Percentiles rank a stretch among this genome's conserved stretches.
phyloP scores from a whole-genome alignment of 768 basidiomycete genomes.

The Cyclocybe cylindracea region DNA sequence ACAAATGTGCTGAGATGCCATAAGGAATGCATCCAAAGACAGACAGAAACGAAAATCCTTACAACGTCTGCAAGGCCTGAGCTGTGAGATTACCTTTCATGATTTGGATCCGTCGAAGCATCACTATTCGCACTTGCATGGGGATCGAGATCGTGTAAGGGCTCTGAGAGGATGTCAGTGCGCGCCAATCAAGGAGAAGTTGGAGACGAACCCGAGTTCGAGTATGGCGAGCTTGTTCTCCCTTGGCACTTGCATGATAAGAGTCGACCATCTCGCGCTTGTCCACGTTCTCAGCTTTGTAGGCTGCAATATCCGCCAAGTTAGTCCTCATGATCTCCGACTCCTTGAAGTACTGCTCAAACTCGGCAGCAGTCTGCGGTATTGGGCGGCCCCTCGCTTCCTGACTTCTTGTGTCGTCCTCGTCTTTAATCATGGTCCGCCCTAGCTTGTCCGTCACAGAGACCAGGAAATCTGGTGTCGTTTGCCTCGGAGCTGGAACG shows the following conservation, averaged over 20 bases:
- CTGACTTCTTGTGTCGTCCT: constrained; percentile 2
- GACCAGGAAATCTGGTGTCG: constrained; percentile 66
- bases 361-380: constrained; percentile 49
- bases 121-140: constrained; percentile 45
- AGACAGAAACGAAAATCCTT: constrained; percentile 1
- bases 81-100: constrained; percentile 34
- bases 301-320: constrained; percentile 44
- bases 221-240: constrained; percentile 54
- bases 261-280: constrained; percentile 36
- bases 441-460: constrained; percentile 59
- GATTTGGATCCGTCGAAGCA: constrained; percentile 43
- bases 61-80: constrained; percentile 29
- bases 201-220: constrained; percentile 19
- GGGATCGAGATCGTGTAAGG: constrained; percentile 40
- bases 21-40: constrained; percentile 22
- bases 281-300: constrained; percentile 45
- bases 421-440: constrained; percentile 35
- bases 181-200: not conserved
- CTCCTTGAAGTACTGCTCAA: constrained; percentile 34
- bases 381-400: constrained; percentile 26
- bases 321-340: constrained; percentile 25
- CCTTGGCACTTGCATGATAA: constrained; percentile 46
- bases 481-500: constrained; percentile 58
- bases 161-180: constrained; percentile 18
- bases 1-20: constrained; percentile 30